A percentile compares a stretch with the other conserved stretches of the same genome.
These are phyloP conservation scores for Boletus sp. DNA, from an alignment of 768 basidiomycete species.

Conservation along the genomic window DNA sequence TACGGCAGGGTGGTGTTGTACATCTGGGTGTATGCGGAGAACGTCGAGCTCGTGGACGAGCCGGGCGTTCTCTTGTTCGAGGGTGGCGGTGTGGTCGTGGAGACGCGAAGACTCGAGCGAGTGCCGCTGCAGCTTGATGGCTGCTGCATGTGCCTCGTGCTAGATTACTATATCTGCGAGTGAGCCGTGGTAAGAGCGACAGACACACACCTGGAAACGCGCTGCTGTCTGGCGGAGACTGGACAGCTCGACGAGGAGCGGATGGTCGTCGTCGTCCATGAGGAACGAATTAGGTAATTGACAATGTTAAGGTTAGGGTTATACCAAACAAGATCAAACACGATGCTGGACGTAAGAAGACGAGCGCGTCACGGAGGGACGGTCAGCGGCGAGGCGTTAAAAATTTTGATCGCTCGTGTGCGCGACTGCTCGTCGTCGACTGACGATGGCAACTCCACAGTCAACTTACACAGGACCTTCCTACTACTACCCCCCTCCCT, in stretches of 20 bases:
- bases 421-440: too few relatives aligned
- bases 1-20: conserved; percentile 37
- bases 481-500: conserved; percentile 32
- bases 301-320: conserved; percentile 22
- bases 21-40: conserved; percentile 54
- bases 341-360: too few relatives aligned
- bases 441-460: conserved; percentile 24
- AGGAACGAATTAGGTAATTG: too few relatives aligned
- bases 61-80: conserved; percentile 60
- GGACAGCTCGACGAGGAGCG: conserved; percentile 48
- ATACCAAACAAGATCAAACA: conserved; percentile 21
- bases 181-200: background rate
- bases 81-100: conserved; percentile 20
- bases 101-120: conserved; percentile 47
- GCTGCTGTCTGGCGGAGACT: conserved; percentile 46
- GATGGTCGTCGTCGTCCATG: conserved; percentile 35
- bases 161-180: conserved; percentile 27
- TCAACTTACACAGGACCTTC: conserved; percentile 29
- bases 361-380: too few relatives aligned
- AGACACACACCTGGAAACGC: conserved; percentile 46
- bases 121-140: conserved; percentile 64
- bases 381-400: background rate
- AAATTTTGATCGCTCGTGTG: too few relatives aligned
- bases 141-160: conserved; percentile 70
- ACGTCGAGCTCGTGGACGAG: conserved; percentile 54